Conservation (phyloP, 2,329 filamentous ascomycete genomes). For the Colletotrichum sidae region DNA sequence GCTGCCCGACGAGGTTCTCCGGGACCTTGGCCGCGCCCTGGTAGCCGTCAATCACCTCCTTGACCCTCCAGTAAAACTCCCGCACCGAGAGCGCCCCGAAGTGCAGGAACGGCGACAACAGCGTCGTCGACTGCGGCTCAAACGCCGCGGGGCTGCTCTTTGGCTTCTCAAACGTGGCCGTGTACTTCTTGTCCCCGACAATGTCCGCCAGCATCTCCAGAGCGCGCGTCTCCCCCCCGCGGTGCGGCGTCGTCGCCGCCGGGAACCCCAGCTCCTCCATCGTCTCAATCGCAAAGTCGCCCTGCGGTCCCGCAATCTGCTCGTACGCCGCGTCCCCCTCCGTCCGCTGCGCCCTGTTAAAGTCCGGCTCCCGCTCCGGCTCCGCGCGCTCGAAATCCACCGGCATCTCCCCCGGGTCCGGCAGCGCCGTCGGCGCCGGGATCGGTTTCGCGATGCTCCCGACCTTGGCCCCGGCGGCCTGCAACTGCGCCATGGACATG, state of each 20-base stretch:
- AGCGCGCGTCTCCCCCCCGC: slow-evolving; percentile 77
- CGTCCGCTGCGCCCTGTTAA: slow-evolving; percentile 68
- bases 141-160: slow-evolving; percentile 81
- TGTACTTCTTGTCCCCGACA: slow-evolving; percentile 72
- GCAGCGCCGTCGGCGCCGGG: slow-evolving; percentile 67
- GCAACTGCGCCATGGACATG: slow-evolving; percentile 78
- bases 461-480: slow-evolving; percentile 71
- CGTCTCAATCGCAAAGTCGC: slow-evolving; percentile 77
- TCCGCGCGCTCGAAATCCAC: slow-evolving; percentile 68
- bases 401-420: slow-evolving; percentile 73
- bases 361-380: slow-evolving; percentile 64
- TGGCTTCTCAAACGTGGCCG: slow-evolving; percentile 81
- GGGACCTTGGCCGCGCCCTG: slow-evolving; percentile 71
- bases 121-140: slow-evolving; percentile 77
- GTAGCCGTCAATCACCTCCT: slow-evolving; percentile 69
- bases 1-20: slow-evolving; percentile 76
- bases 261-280: slow-evolving; percentile 77
- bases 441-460: slow-evolving; percentile 72
- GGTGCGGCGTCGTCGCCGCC: slow-evolving; percentile 72
- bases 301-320: slow-evolving; percentile 72
- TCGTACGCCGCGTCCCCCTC: slow-evolving; percentile 68
- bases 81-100: slow-evolving; percentile 79
- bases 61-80: slow-evolving; percentile 78
- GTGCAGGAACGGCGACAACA: slow-evolving; percentile 79
- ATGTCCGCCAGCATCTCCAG: slow-evolving; percentile 69